Base-by-base conservation (phyloP, 108 stramenopile species). In the Nitzschia inconspicua region DNA sequence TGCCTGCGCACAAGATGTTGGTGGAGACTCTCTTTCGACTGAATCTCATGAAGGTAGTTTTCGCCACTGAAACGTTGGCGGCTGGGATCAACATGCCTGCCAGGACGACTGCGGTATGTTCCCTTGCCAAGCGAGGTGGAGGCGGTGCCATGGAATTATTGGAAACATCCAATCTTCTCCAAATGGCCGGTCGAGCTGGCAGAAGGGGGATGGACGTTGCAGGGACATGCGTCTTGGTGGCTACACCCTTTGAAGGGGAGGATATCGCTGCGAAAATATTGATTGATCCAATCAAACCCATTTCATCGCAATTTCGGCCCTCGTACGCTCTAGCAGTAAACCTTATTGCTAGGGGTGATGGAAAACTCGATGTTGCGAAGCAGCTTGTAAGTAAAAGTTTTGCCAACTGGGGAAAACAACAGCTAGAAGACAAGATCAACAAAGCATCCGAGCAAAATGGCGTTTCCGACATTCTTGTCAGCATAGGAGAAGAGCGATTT, bases 61-160 rank as follows among this genome's bases (percentile, higher is more conserved):
- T 97, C 60, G 95, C 95, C 0, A 97, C 96, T 0, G 96, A 97
- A 60, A 97, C 96, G 2, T 63, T 97, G 24, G 95, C 95, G 5
- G 96, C 96, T n/a, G 96, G 96, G 4, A 87, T 97, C 34, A 95
- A 94, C 55, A 83, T 87, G 84, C 82, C 81, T 31, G 66, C 61
- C 11, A 62, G 94, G 46, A 80, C 91, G 24, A 95, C 96, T 5
- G 91, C 94, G 11, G 85, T 97, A 16, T 86, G 92, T 23, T 66
- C 84, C 3, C 65, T 97, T 42, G 91, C 86, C 44, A 97, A 97
- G 61, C 53, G 86, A 44, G 85, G 85, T 34, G 84, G 72, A 18
- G 50, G 78, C 11, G 58, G 75, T 11, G 54, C 79, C 0, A 93
- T 88, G 77, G 69, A 69, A 13, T 30, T 82, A 16, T 67, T 95